Evolutionary conservation across 2,329 filamentous ascomycete species (phyloP).

Genomic region (Talaromyces verruculosus): DNA sequence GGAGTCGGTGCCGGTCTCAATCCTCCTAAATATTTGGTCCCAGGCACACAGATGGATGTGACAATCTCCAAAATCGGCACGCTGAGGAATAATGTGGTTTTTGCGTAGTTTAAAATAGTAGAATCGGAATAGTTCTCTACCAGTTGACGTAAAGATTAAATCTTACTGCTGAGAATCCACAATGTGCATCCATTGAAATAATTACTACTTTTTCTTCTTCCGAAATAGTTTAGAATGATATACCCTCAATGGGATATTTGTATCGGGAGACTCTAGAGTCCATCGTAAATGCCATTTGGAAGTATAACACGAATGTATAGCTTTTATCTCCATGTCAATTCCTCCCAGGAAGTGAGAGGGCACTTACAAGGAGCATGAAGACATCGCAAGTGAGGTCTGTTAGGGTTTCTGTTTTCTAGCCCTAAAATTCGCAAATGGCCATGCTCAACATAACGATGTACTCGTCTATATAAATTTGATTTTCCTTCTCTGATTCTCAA

Average conservation of each 20-base stretch:
- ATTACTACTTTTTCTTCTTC: not conserved
- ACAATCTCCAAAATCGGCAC: constrained; percentile 43
- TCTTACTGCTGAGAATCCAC: not conserved
- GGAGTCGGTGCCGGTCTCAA: constrained; percentile 46
- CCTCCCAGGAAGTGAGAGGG: not conserved
- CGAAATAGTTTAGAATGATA: not conserved
- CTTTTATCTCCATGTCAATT: not conserved
- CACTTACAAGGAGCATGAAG: not conserved
- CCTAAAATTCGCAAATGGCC: not conserved
- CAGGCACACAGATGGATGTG: constrained; percentile 41
- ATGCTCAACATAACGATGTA: not conserved
- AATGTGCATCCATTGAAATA: not conserved
- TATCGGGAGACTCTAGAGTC: not conserved
- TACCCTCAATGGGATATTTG: not conserved
- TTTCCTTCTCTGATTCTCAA: not conserved
- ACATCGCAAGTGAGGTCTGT: not conserved
- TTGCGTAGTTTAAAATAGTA: not conserved
- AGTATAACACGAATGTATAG: not conserved
- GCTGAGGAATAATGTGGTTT: constrained; percentile 36
- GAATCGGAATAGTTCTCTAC: not conserved
- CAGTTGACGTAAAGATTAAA: not conserved
- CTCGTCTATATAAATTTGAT: not conserved
- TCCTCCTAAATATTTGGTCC: constrained; percentile 39
- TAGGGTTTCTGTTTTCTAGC: not conserved
- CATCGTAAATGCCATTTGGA: not conserved